These are phyloP conservation scores for Alternaria alternata DNA, from an alignment of 2,329 filamentous ascomycete species.

Conservation along the genomic window DNA sequence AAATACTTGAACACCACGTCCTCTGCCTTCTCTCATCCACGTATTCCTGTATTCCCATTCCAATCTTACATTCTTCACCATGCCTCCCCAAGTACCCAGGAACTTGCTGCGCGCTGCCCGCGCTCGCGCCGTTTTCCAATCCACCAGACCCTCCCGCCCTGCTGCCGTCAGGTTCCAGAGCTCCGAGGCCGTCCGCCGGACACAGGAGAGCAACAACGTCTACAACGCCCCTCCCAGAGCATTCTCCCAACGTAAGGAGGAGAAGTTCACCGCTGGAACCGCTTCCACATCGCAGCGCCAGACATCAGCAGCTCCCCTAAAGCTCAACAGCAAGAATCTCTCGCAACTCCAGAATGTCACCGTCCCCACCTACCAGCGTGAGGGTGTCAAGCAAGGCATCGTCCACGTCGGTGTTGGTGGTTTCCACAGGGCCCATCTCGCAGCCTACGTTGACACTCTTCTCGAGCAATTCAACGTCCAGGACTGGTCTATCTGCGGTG, in stretches of 20 bases:
- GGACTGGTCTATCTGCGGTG: slow-evolving; percentile 42
- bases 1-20: slow-evolving; percentile 6
- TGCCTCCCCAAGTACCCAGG: slow-evolving; percentile 23
- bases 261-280: slow-evolving; percentile 4
- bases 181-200: slow-evolving; percentile 18
- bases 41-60: slow-evolving; percentile 3
- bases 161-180: slow-evolving; percentile 18
- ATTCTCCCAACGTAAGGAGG: slow-evolving; percentile 12
- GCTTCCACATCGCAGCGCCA: slow-evolving; percentile 3
- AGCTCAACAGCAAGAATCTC: slow-evolving; percentile 33
- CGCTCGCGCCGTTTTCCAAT: slow-evolving; percentile 21
- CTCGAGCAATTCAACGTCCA: slow-evolving; percentile 35
- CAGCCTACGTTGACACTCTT: slow-evolving; percentile 38
- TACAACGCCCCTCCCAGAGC: slow-evolving; percentile 15
- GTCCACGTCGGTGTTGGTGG: slow-evolving; percentile 42
- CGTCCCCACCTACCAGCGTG: slow-evolving; percentile 34
- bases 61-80: slow-evolving; percentile 5
- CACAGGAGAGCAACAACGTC: slow-evolving; percentile 7
- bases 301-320: slow-evolving; percentile 7
- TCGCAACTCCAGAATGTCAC: slow-evolving; percentile 30
- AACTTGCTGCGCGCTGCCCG: slow-evolving; percentile 22
- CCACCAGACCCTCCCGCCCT: slow-evolving; percentile 15
- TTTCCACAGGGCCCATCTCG: slow-evolving; percentile 41
- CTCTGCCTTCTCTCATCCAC: slow-evolving; percentile 8
- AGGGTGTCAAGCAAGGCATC: slow-evolving; percentile 39